Evolutionary conservation across 2,329 filamentous ascomycete species (phyloP), one percentile per base, ranked within the genome.

Genomic region (Neofusicoccum sp.): DNA sequence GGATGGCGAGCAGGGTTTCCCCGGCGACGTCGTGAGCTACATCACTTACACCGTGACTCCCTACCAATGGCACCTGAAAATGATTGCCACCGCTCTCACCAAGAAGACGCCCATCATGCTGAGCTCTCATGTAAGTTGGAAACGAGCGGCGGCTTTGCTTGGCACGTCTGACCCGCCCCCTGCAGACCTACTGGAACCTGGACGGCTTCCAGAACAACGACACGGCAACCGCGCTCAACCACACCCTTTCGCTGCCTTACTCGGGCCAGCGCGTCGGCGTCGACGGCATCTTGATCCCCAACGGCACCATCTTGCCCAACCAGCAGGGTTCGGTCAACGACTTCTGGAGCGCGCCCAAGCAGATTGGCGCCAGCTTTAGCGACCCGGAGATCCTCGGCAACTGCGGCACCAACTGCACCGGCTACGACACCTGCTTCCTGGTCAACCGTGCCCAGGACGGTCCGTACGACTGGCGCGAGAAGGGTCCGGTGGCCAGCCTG

Each of bases 61-160:
- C 30, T 79, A 82, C 71, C 83, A 85, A 49, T 92, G 89, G 88
- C 82, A 89, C 69, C 80, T 91, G 67, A 87, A 85, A 75, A 91
- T 93, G 80, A 77, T 86, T 12, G 89, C 89, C 41, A 73, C 89
- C 60, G 79, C 89, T 3, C 86, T 87, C 7, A 90, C 87, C 31
- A 85, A 89, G 76, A 88, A 86, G 77, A 93, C 90, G 5, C 90
- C 90, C 51, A 91, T 93, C 73, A 93, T 93, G 89, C 81, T 93
- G 61, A 89, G 84, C 70, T 85, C 86, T 44, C 86, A 88, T 73
- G 84, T 83, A 82, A 79, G 72, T 45, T n/a, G 64, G 31, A n/a
- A 16, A 11, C 9, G 12, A 6, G 3, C 9, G 5, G 12, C 3
- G 3, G n/a, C n/a, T n/a, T n/a, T n/a, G n/a, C n/a, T n/a, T n/a